Percentiles rank a stretch among this genome's conserved stretches.
Evolutionary conservation across 495 filamentous ascomycete species (phyloP).

Genomic region (Penicillium cataractarum): DNA sequence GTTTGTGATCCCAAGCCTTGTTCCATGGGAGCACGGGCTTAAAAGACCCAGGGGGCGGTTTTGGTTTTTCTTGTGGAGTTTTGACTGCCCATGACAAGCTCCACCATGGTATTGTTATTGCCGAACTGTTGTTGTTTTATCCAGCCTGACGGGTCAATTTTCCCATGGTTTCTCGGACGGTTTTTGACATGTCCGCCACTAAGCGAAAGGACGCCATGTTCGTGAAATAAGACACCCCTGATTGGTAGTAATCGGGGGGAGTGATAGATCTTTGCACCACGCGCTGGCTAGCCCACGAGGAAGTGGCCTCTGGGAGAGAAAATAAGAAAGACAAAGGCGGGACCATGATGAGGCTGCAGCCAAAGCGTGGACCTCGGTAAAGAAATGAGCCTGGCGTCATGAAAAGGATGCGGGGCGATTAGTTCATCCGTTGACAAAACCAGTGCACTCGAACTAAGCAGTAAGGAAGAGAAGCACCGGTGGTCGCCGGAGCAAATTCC

Average conservation of each 20-base stretch:
- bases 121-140: background rate
- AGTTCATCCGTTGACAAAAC: background rate
- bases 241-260: background rate
- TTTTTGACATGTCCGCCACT: constrained; percentile 1
- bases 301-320: background rate
- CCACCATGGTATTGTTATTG: constrained; percentile 2
- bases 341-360: background rate
- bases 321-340: background rate
- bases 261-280: background rate
- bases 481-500: background rate
- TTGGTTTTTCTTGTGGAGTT: constrained; percentile 6
- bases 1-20: background rate
- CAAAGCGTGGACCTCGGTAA: background rate
- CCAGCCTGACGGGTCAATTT: background rate
- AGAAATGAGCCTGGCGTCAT: background rate
- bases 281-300: background rate
- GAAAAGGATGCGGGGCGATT: background rate
- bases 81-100: constrained; percentile 1
- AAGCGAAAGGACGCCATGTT: background rate
- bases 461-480: background rate
- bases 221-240: background rate
- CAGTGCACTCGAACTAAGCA: background rate
- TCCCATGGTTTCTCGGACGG: background rate
- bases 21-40: background rate
- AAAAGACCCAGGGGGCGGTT: background rate